Evolutionary conservation across 176 grass and related monocot species (phyloP).

Genomic region (Carex parvula): DNA sequence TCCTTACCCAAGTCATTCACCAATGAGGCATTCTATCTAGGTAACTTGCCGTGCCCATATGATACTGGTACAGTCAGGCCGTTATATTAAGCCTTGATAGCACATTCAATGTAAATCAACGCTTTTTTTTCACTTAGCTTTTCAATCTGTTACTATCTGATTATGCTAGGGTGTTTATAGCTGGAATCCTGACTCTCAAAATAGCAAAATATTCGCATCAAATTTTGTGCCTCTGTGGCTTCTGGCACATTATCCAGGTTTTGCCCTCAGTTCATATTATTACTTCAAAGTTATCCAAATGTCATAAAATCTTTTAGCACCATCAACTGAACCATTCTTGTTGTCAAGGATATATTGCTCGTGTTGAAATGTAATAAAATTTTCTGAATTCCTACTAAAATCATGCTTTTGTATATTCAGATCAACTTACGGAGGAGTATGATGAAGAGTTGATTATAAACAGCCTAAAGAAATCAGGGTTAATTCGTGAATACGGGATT

Average conservation of each 20-base stretch:
- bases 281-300: neutral
- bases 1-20: neutral
- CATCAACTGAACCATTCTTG: neutral
- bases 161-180: slow-evolving; percentile 53
- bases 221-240: slow-evolving; percentile 86
- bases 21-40: neutral
- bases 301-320: neutral
- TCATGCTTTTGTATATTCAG: slow-evolving; percentile 14
- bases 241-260: slow-evolving; percentile 55
- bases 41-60: neutral
- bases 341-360: neutral
- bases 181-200: slow-evolving; percentile 57
- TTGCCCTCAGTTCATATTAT: neutral
- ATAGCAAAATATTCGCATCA: slow-evolving; percentile 59
- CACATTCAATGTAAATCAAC: neutral
- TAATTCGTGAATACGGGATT: slow-evolving; percentile 64
- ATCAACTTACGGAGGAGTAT: slow-evolving; percentile 25
- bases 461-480: slow-evolving; percentile 69
- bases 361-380: neutral
- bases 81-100: neutral
- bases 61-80: neutral
- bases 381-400: neutral
- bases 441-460: slow-evolving; percentile 42
- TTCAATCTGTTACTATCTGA: neutral
- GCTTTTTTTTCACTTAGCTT: neutral